Evolutionary conservation across 352 stramenopile species (phyloP).

Genomic region (Phytophthora chlamydospora): DNA sequence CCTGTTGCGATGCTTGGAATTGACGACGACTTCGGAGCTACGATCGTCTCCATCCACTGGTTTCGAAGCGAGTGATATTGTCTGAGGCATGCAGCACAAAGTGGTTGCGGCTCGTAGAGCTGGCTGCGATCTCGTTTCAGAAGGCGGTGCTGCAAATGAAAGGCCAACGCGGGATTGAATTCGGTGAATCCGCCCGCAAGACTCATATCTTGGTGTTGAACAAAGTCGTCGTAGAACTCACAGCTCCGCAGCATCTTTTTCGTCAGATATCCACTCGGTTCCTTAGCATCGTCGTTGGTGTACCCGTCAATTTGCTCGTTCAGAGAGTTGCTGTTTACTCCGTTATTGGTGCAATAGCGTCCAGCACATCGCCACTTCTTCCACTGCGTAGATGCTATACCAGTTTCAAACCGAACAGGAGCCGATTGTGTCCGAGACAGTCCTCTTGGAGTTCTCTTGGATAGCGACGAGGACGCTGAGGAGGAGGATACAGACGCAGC

Average conservation of each 20-base stretch:
- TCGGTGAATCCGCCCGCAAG: constrained; percentile 47
- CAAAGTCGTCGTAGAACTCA: constrained; percentile 65
- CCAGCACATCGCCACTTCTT: constrained; percentile 64
- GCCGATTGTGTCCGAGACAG: constrained; percentile 50
- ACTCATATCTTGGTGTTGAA: constrained; percentile 47
- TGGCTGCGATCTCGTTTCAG: constrained; percentile 53
- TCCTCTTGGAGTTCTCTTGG: not conserved
- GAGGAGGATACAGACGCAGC: constrained; percentile 11
- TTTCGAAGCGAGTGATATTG: constrained; percentile 54
- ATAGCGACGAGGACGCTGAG: not conserved
- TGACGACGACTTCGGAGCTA: not conserved
- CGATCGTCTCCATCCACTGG: constrained; percentile 38
- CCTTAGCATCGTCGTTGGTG: constrained; percentile 5
- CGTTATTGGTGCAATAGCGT: constrained; percentile 32
- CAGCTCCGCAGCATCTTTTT: constrained; percentile 74
- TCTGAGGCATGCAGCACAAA: constrained; percentile 53
- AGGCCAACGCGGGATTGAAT: constrained; percentile 47
- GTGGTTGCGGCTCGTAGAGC: constrained; percentile 62
- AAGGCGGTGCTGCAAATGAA: constrained; percentile 64
- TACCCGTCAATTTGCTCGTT: constrained; percentile 16
- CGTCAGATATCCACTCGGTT: constrained; percentile 57
- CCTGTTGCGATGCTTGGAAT: not conserved
- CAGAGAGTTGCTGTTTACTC: not conserved
- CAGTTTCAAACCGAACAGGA: constrained; percentile 44
- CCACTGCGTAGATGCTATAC: constrained; percentile 16